These are phyloP conservation scores for Choiromyces venosus DNA, from an alignment of 495 filamentous ascomycete species.

Conservation along the genomic window DNA sequence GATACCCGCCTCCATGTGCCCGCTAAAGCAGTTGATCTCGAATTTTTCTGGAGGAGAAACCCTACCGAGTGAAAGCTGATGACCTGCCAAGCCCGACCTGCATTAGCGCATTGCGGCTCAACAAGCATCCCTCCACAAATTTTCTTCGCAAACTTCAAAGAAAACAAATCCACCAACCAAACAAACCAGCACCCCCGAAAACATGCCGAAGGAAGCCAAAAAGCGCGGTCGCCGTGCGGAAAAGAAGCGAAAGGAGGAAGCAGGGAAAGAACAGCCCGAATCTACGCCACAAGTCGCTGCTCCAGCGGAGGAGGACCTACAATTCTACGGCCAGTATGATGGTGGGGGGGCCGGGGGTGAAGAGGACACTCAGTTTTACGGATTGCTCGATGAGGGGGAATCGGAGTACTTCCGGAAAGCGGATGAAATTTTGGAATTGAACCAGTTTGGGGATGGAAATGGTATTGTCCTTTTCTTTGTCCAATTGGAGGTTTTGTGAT, in stretches of 20 bases:
- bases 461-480: constrained; percentile 1
- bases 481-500: background rate
- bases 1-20: background rate
- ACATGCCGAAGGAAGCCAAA: constrained; percentile 59
- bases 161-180: background rate
- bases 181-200: constrained; percentile 1
- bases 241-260: constrained; percentile 50
- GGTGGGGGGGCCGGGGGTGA: constrained; percentile 20
- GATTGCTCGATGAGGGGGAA: constrained; percentile 81
- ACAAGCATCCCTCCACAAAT: background rate
- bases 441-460: constrained; percentile 72
- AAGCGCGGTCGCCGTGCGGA: constrained; percentile 63
- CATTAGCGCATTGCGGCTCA: background rate
- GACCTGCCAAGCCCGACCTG: background rate
- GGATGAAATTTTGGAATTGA: constrained; percentile 78
- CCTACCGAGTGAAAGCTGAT: background rate
- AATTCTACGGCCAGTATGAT: constrained; percentile 24
- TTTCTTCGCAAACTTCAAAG: background rate
- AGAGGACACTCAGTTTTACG: constrained; percentile 66
- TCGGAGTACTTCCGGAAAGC: constrained; percentile 89
- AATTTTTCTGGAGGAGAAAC: background rate
- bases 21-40: background rate
- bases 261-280: constrained; percentile 44
- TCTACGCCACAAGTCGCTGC: background rate
- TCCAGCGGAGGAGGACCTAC: constrained; percentile 42